These are phyloP conservation scores for Tulasnella sp. DNA, from an alignment of 768 basidiomycete species.

Conservation along the genomic window DNA sequence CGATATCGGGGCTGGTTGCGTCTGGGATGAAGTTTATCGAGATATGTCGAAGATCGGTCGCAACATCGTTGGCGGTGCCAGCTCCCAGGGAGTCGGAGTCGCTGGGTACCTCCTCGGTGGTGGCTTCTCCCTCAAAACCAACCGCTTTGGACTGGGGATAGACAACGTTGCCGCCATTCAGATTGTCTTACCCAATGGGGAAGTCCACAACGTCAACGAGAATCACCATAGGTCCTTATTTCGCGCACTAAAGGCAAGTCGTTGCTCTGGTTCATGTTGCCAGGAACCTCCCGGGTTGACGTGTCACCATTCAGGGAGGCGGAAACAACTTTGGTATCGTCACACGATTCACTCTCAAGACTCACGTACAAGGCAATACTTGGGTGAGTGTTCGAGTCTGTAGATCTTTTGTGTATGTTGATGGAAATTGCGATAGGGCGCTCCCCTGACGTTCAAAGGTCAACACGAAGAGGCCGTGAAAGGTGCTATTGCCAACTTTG, in stretches of 20 bases:
- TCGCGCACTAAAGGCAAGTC: neutral
- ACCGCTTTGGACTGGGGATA: conserved; percentile 26
- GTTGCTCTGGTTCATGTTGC: neutral
- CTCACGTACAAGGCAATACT: neutral
- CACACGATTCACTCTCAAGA: neutral
- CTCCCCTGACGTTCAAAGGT: neutral
- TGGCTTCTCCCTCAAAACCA: conserved; percentile 28
- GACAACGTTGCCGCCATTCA: conserved; percentile 27
- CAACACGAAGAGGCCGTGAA: neutral
- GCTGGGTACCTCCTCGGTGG: conserved; percentile 28
- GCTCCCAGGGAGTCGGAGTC: conserved; percentile 25
- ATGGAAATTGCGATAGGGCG: neutral
- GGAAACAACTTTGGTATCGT: neutral
- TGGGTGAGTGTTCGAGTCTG: neutral
- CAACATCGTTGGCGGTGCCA: conserved; percentile 24
- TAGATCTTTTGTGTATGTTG: neutral
- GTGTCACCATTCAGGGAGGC: neutral
- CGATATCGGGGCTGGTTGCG: conserved; percentile 24
- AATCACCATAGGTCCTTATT: neutral
- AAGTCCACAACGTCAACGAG: neutral
- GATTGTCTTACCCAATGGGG: conserved; percentile 27
- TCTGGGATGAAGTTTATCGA: conserved; percentile 24
- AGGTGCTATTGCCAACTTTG: neutral
- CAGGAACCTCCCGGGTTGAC: too few species aligned
- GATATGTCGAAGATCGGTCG: conserved; percentile 12